Evolutionary conservation across 1,284 basidiomycete genomes (phyloP).

Genomic region (Afroboletus lepidellus): DNA sequence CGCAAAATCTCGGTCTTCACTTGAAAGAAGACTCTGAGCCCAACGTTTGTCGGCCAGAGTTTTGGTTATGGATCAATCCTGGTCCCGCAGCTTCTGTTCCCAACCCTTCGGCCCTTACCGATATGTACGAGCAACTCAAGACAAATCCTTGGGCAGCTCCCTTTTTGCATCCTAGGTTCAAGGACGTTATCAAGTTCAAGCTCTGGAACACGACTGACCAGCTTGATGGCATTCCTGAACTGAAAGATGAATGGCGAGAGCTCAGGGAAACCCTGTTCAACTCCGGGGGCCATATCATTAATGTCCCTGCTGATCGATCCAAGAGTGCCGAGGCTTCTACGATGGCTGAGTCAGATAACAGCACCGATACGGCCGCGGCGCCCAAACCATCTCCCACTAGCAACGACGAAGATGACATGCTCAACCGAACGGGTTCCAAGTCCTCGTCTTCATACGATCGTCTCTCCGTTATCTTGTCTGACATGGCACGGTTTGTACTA

Average conservation of each 20-base stretch:
- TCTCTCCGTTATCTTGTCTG: slow-evolving; percentile 79
- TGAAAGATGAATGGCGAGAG: slow-evolving; percentile 76
- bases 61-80: slow-evolving; percentile 89
- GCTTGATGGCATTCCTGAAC: slow-evolving; percentile 75
- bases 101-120: slow-evolving; percentile 65
- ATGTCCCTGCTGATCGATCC: slow-evolving; percentile 46
- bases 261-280: slow-evolving; percentile 67
- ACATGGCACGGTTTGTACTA: slow-evolving; percentile 85
- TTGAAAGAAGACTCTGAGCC: slow-evolving; percentile 37
- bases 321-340: slow-evolving; percentile 22
- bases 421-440: slow-evolving; percentile 75
- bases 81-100: slow-evolving; percentile 71
- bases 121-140: slow-evolving; percentile 68
- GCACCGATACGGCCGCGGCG: slow-evolving; percentile 20
- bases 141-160: slow-evolving; percentile 83
- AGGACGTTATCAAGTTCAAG: slow-evolving; percentile 79
- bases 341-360: slow-evolving; percentile 20
- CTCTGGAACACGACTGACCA: slow-evolving; percentile 92
- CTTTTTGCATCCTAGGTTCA: slow-evolving; percentile 79
- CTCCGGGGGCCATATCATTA: slow-evolving; percentile 64
- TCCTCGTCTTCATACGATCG: slow-evolving; percentile 76
- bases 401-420: slow-evolving; percentile 56
- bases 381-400: slow-evolving; percentile 28
- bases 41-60: slow-evolving; percentile 62
- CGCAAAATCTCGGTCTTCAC: slow-evolving; percentile 71